Evolutionary conservation across 495 filamentous ascomycete species (phyloP).

Genomic region (Aspergillus heteromorphus): DNA sequence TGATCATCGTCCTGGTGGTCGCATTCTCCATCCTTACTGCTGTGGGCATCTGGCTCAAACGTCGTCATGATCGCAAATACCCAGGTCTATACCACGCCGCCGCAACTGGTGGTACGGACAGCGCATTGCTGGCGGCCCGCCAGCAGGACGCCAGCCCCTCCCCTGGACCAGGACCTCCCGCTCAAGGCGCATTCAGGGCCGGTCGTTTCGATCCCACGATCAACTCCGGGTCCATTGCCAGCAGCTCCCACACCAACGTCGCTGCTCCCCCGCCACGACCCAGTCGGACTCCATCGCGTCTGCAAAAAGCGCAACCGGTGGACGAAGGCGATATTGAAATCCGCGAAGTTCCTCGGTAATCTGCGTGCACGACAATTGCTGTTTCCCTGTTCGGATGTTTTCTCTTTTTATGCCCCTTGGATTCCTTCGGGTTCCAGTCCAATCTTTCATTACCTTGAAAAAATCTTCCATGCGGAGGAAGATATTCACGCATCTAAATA

Average conservation of each 20-base stretch:
- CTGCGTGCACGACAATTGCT: neutral
- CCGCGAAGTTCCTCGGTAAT: conserved; percentile 19
- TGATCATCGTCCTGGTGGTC: conserved; percentile 48
- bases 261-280: conserved; percentile 5
- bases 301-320: conserved; percentile 19
- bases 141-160: conserved; percentile 14
- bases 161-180: conserved; percentile 5
- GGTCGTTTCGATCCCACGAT: conserved; percentile 12
- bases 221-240: conserved; percentile 22
- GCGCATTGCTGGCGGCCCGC: conserved; percentile 16
- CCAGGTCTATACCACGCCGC: conserved; percentile 32
- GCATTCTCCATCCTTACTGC: conserved; percentile 38
- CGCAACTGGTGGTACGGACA: conserved; percentile 15
- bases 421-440: neutral
- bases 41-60: conserved; percentile 40
- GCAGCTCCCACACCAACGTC: conserved; percentile 30
- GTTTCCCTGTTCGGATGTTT: neutral
- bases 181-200: conserved; percentile 6
- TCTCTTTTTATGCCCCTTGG: too few species aligned
- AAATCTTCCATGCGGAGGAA: neutral
- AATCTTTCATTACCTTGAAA: neutral
- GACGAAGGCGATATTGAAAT: conserved; percentile 23
- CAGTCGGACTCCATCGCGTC: conserved; percentile 15
- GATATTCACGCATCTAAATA: too few species aligned
- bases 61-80: conserved; percentile 43